A percentile compares a stretch with the other conserved stretches of the same genome.
phyloP scores from a whole-genome alignment of 23 red algal species.

The Rhodosorus marinus region DNA sequence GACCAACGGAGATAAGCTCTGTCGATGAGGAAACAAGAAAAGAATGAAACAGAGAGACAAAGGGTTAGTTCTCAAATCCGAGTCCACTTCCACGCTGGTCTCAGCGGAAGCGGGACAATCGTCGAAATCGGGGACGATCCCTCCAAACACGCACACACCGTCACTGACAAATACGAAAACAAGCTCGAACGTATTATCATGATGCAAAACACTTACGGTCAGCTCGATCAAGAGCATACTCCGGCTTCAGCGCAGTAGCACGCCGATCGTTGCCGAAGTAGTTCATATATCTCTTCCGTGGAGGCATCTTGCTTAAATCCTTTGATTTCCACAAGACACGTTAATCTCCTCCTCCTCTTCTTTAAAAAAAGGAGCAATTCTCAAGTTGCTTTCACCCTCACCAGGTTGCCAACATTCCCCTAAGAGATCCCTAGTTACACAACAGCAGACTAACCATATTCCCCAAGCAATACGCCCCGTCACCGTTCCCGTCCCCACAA shows the following conservation, averaged over 20 bases:
- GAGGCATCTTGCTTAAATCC: no score
- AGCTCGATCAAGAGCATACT: conserved; percentile 76
- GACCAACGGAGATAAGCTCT: conserved; percentile 89
- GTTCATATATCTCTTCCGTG: no score
- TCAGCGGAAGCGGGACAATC: neutral
- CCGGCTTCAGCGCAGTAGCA: conserved; percentile 70
- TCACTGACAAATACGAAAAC: neutral
- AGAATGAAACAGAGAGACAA: neutral
- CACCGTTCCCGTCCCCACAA: no score
- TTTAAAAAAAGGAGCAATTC: no score
- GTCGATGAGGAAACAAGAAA: neutral
- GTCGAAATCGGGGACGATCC: neutral
- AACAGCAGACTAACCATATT: no score
- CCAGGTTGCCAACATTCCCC: no score
- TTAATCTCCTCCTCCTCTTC: no score
- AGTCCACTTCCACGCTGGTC: neutral
- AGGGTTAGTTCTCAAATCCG: neutral
- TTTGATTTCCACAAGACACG: no score
- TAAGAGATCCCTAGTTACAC: no score
- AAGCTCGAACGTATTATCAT: neutral
- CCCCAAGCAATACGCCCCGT: no score
- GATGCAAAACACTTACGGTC: conserved; percentile 33
- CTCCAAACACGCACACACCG: neutral
- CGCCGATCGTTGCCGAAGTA: conserved; percentile 35
- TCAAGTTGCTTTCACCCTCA: no score